Conservation (phyloP, 2,329 filamentous ascomycete species). For the Torrubiellomyces zombiae region DNA sequence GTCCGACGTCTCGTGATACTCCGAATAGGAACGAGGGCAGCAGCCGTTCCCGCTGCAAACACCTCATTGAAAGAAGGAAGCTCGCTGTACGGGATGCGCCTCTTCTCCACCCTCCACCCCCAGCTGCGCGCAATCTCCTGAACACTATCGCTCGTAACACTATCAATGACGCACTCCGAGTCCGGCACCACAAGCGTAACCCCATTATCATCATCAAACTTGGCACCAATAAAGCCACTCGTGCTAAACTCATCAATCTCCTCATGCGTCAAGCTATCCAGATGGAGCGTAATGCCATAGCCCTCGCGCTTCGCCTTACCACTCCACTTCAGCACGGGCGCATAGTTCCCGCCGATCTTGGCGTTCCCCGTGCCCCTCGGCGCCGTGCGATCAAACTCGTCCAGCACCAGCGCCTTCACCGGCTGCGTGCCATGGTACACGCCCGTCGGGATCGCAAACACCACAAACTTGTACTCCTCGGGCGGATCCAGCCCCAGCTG, state of each 20-base stretch:
- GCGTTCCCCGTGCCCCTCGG: conserved; percentile 78
- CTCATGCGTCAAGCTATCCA: conserved; percentile 69
- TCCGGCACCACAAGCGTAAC: conserved; percentile 74
- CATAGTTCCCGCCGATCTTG: conserved; percentile 95
- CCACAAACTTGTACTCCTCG: conserved; percentile 81
- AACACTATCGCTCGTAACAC: conserved; percentile 66
- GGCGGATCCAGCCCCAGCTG: conserved; percentile 77
- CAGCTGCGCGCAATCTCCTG: conserved; percentile 59
- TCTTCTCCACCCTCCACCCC: conserved; percentile 70
- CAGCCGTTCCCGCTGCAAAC: conserved; percentile 82
- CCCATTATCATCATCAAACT: conserved; percentile 34
- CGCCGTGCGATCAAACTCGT: conserved; percentile 88
- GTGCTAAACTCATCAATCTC: conserved; percentile 96
- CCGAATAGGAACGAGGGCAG: conserved; percentile 77
- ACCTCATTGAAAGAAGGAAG: conserved; percentile 49
- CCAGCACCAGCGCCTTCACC: conserved; percentile 74
- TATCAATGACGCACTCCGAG: conserved; percentile 74
- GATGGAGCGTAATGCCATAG: conserved; percentile 85
- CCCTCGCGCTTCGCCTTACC: conserved; percentile 64
- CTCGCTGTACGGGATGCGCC: conserved; percentile 48
- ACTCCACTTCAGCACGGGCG: conserved; percentile 75
- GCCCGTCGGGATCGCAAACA: conserved; percentile 81
- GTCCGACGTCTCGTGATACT: conserved; percentile 58
- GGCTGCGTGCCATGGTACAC: conserved; percentile 86
- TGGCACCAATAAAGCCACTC: conserved; percentile 76